phyloP scores from a whole-genome alignment of 805 yeast species.

The Saccharomycopsis oosterbeekiorum region DNA sequence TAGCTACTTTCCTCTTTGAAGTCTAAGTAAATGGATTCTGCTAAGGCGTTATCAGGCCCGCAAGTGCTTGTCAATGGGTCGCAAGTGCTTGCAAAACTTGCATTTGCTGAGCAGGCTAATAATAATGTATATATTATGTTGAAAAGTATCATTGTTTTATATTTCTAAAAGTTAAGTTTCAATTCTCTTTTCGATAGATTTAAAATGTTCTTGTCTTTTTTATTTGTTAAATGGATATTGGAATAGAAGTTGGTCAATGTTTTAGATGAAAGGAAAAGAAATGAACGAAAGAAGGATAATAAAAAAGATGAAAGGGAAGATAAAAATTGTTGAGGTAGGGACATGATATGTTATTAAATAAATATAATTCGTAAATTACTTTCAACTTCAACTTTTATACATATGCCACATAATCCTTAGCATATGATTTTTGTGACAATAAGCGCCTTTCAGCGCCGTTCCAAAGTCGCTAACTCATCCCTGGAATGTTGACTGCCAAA shows the following conservation, averaged over 20 bases:
- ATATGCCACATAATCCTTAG: background rate
- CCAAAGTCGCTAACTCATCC: background rate
- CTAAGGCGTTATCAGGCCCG: conserved; percentile 41
- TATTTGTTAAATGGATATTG: too few relatives aligned
- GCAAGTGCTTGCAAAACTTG: conserved; percentile 15
- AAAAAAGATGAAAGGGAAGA: too few relatives aligned
- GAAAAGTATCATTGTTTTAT: background rate
- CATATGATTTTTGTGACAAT: background rate
- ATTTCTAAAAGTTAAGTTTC: background rate
- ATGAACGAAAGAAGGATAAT: background rate
- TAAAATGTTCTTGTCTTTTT: background rate
- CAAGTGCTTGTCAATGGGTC: conserved; percentile 21
- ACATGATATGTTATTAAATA: background rate
- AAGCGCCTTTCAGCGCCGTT: background rate
- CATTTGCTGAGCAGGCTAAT: background rate
- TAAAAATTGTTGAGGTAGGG: background rate
- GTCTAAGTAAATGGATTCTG: conserved; percentile 34
- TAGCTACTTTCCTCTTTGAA: conserved; percentile 33
- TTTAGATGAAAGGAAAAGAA: too few relatives aligned
- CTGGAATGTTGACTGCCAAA: background rate
- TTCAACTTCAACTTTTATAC: too few relatives aligned
- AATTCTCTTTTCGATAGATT: too few relatives aligned
- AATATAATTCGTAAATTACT: background rate
- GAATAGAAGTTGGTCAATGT: too few relatives aligned
- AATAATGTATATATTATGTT: background rate